Base-by-base conservation (phyloP, 2,329 filamentous ascomycete species). In the Meredithiella fracta region DNA sequence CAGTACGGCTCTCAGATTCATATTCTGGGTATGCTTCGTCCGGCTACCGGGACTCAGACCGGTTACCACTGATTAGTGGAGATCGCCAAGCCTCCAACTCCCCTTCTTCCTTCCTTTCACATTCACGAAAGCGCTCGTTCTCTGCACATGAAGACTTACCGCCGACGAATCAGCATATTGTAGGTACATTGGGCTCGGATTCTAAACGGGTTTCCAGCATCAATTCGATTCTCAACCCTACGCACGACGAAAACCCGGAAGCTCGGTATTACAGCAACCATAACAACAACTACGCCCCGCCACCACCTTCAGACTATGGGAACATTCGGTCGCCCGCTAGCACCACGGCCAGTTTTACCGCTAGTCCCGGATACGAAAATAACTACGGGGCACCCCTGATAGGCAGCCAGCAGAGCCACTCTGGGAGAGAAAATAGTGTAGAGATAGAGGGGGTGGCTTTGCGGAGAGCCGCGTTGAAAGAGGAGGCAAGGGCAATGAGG, bases 401-500 rank as follows among this genome's bases (percentile, higher is more conserved):
- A 11, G 29, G 29, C 29, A 34, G 11, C 9, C 55, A 53, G 22
- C 55, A n/a, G 2, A 51, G 50, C 22, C 29, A 57, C 4, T n/a
- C 25, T 17, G 52, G 20, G 2, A 15, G 53, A 11, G 59, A 60
- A 20, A 52, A 42, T 6, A 59, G 58, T 42, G 23, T n/a, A 14
- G 58, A 60, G 11, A 49, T 52, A 14, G 58, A 60, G 3, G 20
- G 31, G 11, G 42, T 71, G 6, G 82, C 77, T 62, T 73, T 76
- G 60, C 75, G 80, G 56, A 75, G 83, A 51, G 78, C 77, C 7
- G 76, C 80, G 51, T 69, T 94, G 51, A 77, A 83, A 64, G 74
- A 80, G 23, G 86, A 94, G 66, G 81, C 85, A 0, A 85, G 90
- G 63, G 73, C 74, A 54, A 92, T 92, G 80, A 76, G 85, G 38